Evolutionary conservation across 192 early-diverging fungal genomes (phyloP), one percentile per base, ranked within the genome.

Genomic region (Diversispora epigaea): DNA sequence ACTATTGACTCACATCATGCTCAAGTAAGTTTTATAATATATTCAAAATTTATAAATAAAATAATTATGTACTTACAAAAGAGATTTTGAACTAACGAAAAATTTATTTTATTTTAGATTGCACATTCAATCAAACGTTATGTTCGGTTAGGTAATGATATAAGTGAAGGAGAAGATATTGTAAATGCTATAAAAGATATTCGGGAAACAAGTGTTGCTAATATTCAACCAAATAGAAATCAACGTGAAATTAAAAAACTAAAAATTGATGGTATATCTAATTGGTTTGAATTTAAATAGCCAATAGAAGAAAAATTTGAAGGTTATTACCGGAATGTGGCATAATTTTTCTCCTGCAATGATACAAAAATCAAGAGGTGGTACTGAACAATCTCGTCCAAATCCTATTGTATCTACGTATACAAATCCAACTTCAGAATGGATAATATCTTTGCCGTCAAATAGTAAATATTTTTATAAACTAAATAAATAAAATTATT

Each of bases 201-300:
- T 17, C 22, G 0, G 0, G 60, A 32, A 22, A 12, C 60, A 62
- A 11, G 0, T 32, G 32, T 62, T 62, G 60, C 60, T 32, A 62
- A 62, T 41, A 62, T 62, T 1, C 3, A 62, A 0, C 60, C 60
- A 41, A 4, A 62, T 17, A 19, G 7, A 0, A 62, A 62, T 3
- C 10, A 61, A 8, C 5, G 11, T 8, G 39, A 62, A 22, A 12
- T 8, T 1, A 62, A 62, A 62, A 62, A 62, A 39, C 12, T 32
- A 4, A 12, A 32, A 41, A 22, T 62, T 10, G 12, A 21, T 62
- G 32, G 60, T 5, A 62, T 62, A 12, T 62, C 60, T 4, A 62
- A 62, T 41, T 62, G 12, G 60, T 62, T 62, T 41, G 39, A 62
- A 62, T 62, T 62, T 62, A 8, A 62, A 4, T 62, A 11, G 60